phyloP scores from a whole-genome alignment of 2,329 filamentous ascomycete species.

The Dendrostoma leiphaemia region DNA sequence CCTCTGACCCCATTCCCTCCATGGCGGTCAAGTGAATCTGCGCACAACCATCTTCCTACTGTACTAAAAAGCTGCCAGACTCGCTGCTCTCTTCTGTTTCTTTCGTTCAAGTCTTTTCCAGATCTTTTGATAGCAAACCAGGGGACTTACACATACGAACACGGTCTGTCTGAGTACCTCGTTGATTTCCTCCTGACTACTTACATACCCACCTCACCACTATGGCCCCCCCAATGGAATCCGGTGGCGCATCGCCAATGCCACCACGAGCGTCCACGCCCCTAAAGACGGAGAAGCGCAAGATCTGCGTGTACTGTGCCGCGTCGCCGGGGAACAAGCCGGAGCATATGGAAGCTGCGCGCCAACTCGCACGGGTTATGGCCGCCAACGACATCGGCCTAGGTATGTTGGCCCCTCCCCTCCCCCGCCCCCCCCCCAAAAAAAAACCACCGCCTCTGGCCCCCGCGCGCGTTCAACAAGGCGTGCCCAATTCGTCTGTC shows the following conservation, averaged over 20 bases:
- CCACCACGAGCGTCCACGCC: constrained; percentile 31
- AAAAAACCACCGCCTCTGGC: too few species aligned
- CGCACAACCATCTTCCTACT: background rate
- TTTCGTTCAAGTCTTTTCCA: background rate
- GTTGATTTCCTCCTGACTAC: background rate
- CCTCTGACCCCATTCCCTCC: background rate
- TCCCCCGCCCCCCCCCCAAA: too few species aligned
- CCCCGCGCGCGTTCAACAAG: too few species aligned
- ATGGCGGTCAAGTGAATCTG: background rate
- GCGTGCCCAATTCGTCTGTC: too few species aligned
- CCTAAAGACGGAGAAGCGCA: constrained; percentile 44
- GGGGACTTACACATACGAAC: too few species aligned
- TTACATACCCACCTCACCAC: background rate
- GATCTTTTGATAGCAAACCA: background rate
- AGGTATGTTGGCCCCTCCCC: constrained; percentile 38
- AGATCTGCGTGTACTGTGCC: constrained; percentile 95
- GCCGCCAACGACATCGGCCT: constrained; percentile 75
- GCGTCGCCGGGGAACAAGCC: constrained; percentile 71
- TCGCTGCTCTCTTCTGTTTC: constrained; percentile 4
- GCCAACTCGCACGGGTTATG: constrained; percentile 69
- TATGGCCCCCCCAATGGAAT: constrained; percentile 32
- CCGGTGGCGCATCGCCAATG: constrained; percentile 37
- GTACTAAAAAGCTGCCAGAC: background rate
- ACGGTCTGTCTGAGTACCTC: too few species aligned
- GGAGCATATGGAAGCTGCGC: constrained; percentile 75